Evolutionary conservation across 371 early-diverging fungal genomes (phyloP).

Genomic region (Circinella umbellata): DNA sequence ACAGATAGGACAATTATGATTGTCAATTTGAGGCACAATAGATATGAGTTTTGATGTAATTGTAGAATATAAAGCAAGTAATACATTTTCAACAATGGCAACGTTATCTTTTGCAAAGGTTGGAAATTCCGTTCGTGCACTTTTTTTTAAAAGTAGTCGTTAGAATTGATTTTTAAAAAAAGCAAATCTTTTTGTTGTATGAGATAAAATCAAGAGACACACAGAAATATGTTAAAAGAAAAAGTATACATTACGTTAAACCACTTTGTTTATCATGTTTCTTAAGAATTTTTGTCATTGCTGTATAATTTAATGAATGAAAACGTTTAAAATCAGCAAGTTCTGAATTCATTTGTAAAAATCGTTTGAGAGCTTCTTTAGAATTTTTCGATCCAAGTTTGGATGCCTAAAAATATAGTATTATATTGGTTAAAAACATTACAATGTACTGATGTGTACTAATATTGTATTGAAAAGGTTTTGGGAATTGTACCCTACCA

Average conservation of each 20-base stretch:
- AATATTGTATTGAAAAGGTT: too few species aligned
- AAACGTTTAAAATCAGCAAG: slow-evolving; percentile 70
- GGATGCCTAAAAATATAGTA: slow-evolving; percentile 3
- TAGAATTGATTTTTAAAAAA: too few species aligned
- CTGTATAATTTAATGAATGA: slow-evolving; percentile 75
- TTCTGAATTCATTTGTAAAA: slow-evolving; percentile 68
- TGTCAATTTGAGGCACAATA: slow-evolving; percentile 77
- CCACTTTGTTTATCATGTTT: slow-evolving; percentile 86
- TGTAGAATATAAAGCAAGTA: slow-evolving; percentile 27
- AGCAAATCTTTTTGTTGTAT: background rate
- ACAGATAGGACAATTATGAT: slow-evolving; percentile 56
- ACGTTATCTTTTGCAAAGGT: slow-evolving; percentile 37
- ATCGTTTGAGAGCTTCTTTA: slow-evolving; percentile 54
- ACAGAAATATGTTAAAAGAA: too few species aligned
- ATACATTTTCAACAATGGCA: slow-evolving; percentile 32
- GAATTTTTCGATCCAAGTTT: slow-evolving; percentile 44
- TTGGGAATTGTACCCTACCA: too few species aligned
- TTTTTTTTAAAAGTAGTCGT: background rate
- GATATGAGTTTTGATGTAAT: slow-evolving; percentile 52
- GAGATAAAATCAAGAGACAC: background rate
- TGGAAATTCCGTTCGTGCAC: slow-evolving; percentile 40
- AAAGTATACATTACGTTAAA: slow-evolving; percentile 39
- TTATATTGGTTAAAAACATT: too few species aligned
- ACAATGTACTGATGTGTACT: too few species aligned
- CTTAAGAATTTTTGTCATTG: slow-evolving; percentile 81